A percentile compares a stretch with the other conserved stretches of the same genome.
phyloP scores from a whole-genome alignment of 768 basidiomycete species.

The Tricholoma matsutake region DNA sequence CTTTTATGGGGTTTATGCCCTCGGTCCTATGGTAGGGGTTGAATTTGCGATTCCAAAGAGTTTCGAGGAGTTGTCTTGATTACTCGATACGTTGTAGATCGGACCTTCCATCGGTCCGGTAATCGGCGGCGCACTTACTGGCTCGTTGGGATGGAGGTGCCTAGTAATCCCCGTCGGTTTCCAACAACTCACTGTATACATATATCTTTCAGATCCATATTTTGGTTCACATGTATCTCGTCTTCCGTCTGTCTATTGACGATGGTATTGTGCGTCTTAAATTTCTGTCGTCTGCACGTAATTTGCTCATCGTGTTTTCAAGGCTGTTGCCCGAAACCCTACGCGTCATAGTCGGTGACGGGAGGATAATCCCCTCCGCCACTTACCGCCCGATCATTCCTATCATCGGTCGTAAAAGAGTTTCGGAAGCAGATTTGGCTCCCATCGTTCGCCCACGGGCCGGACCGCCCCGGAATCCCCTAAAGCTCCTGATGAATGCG shows the following conservation, averaged over 20 bases:
- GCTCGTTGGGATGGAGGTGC: slow-evolving; percentile 63
- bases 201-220: slow-evolving; percentile 47
- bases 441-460: slow-evolving; percentile 18
- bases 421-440: neutral
- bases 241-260: slow-evolving; percentile 43
- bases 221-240: slow-evolving; percentile 59
- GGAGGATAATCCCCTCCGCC: slow-evolving; percentile 42
- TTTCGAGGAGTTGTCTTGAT: slow-evolving; percentile 6
- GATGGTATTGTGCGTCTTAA: slow-evolving; percentile 41
- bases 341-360: slow-evolving; percentile 52
- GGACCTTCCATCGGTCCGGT: slow-evolving; percentile 63
- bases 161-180: neutral
- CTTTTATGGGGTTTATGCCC: slow-evolving; percentile 63
- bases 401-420: slow-evolving; percentile 21
- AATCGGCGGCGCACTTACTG: slow-evolving; percentile 56
- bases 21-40: slow-evolving; percentile 57
- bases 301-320: slow-evolving; percentile 34
- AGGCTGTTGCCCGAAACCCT: slow-evolving; percentile 53
- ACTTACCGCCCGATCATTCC: slow-evolving; percentile 57
- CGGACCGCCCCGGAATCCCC: slow-evolving; percentile 42
- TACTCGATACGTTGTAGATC: slow-evolving; percentile 30
- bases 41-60: neutral
- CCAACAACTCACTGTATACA: slow-evolving; percentile 5
- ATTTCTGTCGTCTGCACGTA: slow-evolving; percentile 21
- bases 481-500: slow-evolving; percentile 49